Evolutionary conservation across 306 rosid genomes (phyloP).

Genomic region (Urtica urens): DNA sequence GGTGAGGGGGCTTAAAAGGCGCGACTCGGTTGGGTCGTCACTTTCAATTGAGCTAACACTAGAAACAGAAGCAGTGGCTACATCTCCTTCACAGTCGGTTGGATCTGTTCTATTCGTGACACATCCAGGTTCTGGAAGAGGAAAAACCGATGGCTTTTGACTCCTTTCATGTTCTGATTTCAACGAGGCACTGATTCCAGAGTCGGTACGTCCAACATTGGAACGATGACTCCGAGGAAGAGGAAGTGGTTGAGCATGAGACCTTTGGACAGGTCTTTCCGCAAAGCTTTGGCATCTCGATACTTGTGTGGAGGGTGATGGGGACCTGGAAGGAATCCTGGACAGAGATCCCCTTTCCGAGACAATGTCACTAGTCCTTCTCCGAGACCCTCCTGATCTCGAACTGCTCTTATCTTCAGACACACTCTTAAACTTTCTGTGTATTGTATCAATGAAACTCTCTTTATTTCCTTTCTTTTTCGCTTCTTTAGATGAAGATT

Average conservation of each 20-base stretch:
- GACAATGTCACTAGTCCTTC: conserved; percentile 45
- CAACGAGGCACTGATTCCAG: conserved; percentile 45
- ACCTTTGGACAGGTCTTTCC: too few relatives aligned
- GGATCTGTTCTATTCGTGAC: conserved; percentile 36
- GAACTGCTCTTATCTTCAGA: conserved; percentile 50
- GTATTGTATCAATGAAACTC: conserved; percentile 61
- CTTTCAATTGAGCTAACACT: conserved; percentile 73
- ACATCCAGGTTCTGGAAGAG: conserved; percentile 59
- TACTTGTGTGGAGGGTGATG: conserved; percentile 77
- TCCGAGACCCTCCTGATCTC: conserved; percentile 52
- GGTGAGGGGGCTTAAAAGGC: conserved; percentile 55
- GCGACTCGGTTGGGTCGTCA: conserved; percentile 61
- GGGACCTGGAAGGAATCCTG: conserved; percentile 50
- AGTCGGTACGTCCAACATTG: conserved; percentile 47
- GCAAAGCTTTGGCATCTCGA: conserved; percentile 87
- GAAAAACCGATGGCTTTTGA: conserved; percentile 52
- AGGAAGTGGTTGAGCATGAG: conserved; percentile 84
- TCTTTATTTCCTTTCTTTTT: conserved; percentile 64
- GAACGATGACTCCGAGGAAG: conserved; percentile 63
- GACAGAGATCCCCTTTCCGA: conserved; percentile 76
- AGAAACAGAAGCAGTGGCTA: conserved; percentile 48
- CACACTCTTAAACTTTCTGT: conserved; percentile 51
- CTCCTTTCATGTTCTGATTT: conserved; percentile 38
- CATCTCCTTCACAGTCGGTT: conserved; percentile 62
- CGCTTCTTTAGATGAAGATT: conserved; percentile 67